A percentile compares a stretch with the other conserved stretches of the same genome.
Evolutionary conservation across 179 eudicot genomes (phyloP).

Genomic region (Monotropa hypopitys): DNA sequence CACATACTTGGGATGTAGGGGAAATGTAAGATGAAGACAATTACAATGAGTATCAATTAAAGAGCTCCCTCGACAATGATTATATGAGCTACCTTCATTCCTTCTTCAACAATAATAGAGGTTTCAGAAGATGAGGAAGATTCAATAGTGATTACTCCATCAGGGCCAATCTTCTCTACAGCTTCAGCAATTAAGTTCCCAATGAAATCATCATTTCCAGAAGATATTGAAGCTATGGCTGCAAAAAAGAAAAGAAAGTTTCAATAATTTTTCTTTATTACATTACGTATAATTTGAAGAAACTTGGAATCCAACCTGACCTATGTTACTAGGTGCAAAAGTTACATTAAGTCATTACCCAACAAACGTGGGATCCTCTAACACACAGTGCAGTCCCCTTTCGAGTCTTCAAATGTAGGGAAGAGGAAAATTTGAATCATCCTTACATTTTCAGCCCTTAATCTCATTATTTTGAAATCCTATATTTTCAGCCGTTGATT

Average conservation of each 20-base stretch:
- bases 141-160: constrained; percentile 72
- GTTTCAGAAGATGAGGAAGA: constrained; percentile 69
- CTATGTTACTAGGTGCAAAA: neutral
- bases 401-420: neutral
- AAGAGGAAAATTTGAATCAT: too few species aligned
- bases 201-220: constrained; percentile 88
- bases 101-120: constrained; percentile 64
- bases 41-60: neutral
- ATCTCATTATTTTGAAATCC: too few species aligned
- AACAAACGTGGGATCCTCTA: neutral
- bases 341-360: neutral
- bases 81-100: constrained; percentile 65
- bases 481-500: too few species aligned
- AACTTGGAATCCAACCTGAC: neutral
- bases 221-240: constrained; percentile 79
- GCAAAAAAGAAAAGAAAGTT: constrained; percentile 14
- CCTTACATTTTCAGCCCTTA: too few species aligned
- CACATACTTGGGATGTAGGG: neutral
- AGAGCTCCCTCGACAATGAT: neutral
- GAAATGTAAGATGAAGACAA: neutral
- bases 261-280: neutral
- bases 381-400: neutral
- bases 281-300: neutral
- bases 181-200: constrained; percentile 80
- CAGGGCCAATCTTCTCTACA: constrained; percentile 64